Evolutionary conservation across 2,329 filamentous ascomycete genomes (phyloP).

Genomic region (Spiromastix sp.): DNA sequence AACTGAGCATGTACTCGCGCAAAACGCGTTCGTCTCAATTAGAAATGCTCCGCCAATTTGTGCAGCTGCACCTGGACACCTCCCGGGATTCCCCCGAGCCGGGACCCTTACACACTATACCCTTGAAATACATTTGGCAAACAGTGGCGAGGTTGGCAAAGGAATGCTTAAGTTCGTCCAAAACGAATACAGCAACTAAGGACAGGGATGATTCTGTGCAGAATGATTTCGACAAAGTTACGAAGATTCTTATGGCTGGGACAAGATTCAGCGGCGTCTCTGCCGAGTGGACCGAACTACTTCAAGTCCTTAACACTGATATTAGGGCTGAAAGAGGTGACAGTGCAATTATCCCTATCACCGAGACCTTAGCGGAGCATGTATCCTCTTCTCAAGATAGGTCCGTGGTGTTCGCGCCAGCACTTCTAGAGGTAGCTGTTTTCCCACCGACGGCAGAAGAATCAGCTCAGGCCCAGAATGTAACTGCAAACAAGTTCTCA

Average conservation of each 20-base stretch:
- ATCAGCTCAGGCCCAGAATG: constrained; percentile 16
- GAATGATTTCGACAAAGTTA: constrained; percentile 59
- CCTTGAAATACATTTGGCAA: constrained; percentile 23
- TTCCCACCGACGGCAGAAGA: constrained; percentile 17
- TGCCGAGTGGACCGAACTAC: constrained; percentile 40
- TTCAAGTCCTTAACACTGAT: constrained; percentile 46
- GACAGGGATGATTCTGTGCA: constrained; percentile 43
- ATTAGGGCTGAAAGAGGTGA: constrained; percentile 57
- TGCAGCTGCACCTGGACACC: constrained; percentile 17
- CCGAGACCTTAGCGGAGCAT: constrained; percentile 59
- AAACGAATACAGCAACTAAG: constrained; percentile 25
- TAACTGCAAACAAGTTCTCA: not conserved
- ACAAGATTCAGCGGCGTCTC: constrained; percentile 19
- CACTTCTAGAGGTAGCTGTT: constrained; percentile 24
- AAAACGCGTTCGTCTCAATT: constrained; percentile 26
- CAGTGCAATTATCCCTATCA: constrained; percentile 53
- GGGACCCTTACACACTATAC: constrained; percentile 1
- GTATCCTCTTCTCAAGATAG: constrained; percentile 22
- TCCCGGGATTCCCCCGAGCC: constrained; percentile 2
- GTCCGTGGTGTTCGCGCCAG: constrained; percentile 25
- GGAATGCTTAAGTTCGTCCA: constrained; percentile 30
- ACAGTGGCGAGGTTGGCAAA: constrained; percentile 23
- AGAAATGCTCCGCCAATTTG: constrained; percentile 28
- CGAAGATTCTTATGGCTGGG: constrained; percentile 57
- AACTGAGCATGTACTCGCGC: constrained; percentile 24